phyloP scores from a whole-genome alignment of 2,329 filamentous ascomycete genomes.

The Epichloe festucae region DNA sequence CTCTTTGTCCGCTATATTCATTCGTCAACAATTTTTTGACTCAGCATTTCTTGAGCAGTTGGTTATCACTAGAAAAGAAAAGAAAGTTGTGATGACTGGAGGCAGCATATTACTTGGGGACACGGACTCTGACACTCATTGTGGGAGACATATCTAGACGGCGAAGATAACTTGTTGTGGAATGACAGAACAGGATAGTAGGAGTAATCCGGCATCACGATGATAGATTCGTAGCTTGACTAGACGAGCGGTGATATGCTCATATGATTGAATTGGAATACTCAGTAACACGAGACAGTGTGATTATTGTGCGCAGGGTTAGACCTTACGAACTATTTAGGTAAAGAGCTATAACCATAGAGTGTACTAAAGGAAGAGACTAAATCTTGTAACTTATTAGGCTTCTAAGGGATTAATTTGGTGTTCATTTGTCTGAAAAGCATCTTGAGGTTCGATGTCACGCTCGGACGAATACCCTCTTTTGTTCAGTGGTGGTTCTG shows the following conservation, averaged over 20 bases:
- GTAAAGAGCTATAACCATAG: no score
- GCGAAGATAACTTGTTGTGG: background rate
- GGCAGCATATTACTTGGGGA: background rate
- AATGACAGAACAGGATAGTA: background rate
- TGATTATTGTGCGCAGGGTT: background rate
- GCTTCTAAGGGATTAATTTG: no score
- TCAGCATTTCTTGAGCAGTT: conserved; percentile 5
- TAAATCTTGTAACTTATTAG: no score
- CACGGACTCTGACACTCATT: background rate
- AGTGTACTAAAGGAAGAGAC: no score
- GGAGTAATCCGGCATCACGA: background rate
- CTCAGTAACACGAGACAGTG: background rate
- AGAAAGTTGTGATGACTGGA: background rate
- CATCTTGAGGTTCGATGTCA: no score
- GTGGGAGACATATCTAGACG: background rate
- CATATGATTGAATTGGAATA: background rate
- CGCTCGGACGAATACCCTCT: background rate
- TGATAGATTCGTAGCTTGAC: conserved; percentile 6
- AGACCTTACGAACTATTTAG: no score
- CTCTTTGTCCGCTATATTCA: background rate
- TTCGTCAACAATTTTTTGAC: background rate
- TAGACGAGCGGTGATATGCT: conserved; percentile 10
- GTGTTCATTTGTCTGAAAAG: background rate
- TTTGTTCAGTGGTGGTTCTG: no score
- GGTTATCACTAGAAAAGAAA: conserved; percentile 5